Base-by-base conservation (phyloP, 2,329 filamentous ascomycete species). In the Penicillium concentricum region DNA sequence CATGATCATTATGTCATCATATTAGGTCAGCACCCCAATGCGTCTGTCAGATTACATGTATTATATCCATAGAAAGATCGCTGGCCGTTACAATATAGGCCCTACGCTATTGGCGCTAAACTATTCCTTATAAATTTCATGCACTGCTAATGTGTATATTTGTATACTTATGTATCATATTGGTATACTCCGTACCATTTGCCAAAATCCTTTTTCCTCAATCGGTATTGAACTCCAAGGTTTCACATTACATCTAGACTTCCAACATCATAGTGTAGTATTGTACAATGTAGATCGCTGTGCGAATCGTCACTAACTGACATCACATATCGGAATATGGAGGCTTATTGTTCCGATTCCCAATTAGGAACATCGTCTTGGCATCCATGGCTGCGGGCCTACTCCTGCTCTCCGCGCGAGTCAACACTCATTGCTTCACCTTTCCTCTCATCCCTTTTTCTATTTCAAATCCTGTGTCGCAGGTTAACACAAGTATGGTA, bases 361-460 rank as follows among this genome's bases (percentile, higher is more conserved):
- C 20, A 32, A 45, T 62, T 54, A 20, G 18, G 45, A 16, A 48
- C 34, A 18, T 47, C 28, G 28, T 20, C 52, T 55, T 55, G 52
- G 52, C 52, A 42, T 49, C 38, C 38, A 47, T 47, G 2, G 2
- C 37, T 20, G 26, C 37, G 28, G 26, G 39, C 30, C 49, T 51
- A 44, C 26, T 28, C 38, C 47, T 34, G 37, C 48, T 59, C 62
- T 64, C 63, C 61, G 61, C 62, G 65, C 59, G 53, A 58, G 48
- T 52, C 50, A 49, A 58, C 57, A 18, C 42, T 62, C 56, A 60
- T 54, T 54, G 42, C 56, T 54, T 56, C 22, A 53, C 39, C 18
- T 39, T 37, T 30, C 49, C 52, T 51, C 24, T 39, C 41, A 32
- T 38, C 51, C 24, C 39, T 43, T 53, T 20, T n/a, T 42, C 24